Conservation (phyloP, 2,329 filamentous ascomycete genomes). For the Atkinsonella hypoxylon region DNA sequence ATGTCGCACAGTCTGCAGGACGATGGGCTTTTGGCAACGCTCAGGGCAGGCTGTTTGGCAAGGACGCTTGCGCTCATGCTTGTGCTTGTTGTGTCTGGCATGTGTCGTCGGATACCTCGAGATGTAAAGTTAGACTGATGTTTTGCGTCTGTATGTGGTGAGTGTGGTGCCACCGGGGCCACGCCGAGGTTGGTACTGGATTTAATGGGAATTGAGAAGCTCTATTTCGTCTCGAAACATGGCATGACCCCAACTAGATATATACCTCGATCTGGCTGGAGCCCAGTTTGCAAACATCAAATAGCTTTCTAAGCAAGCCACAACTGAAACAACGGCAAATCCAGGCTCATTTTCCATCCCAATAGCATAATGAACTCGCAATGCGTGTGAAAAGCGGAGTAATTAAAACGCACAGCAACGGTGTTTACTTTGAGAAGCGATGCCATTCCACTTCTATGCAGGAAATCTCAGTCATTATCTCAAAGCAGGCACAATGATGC, state of each 20-base stretch:
- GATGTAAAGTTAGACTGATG: not conserved
- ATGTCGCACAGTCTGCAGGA: constrained; percentile 12
- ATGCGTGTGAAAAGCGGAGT: too few relatives aligned
- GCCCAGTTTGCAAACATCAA: not conserved
- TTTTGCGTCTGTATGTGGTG: not conserved
- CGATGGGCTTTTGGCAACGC: not conserved
- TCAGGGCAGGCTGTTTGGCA: not conserved
- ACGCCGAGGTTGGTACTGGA: not conserved
- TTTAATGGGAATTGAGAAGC: not conserved
- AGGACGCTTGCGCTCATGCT: not conserved
- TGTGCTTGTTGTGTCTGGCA: not conserved
- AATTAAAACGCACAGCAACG: too few relatives aligned
- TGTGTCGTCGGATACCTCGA: not conserved
- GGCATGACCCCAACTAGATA: not conserved
- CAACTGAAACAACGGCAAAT: not conserved
- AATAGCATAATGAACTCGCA: too few relatives aligned
- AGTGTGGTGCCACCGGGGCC: not conserved
- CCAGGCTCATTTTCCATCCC: too few relatives aligned
- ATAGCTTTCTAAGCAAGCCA: not conserved
- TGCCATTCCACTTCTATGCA: too few relatives aligned
- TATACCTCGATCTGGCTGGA: not conserved
- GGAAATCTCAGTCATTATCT: too few relatives aligned
- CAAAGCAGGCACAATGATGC: too few relatives aligned
- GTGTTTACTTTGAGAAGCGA: too few relatives aligned
- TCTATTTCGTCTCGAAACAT: not conserved